Percentiles rank a stretch among this genome's conserved stretches.
These are phyloP conservation scores for Paraleonurus japonicus DNA, from an alignment of 257 asterid genomes.

Conservation along the genomic window DNA sequence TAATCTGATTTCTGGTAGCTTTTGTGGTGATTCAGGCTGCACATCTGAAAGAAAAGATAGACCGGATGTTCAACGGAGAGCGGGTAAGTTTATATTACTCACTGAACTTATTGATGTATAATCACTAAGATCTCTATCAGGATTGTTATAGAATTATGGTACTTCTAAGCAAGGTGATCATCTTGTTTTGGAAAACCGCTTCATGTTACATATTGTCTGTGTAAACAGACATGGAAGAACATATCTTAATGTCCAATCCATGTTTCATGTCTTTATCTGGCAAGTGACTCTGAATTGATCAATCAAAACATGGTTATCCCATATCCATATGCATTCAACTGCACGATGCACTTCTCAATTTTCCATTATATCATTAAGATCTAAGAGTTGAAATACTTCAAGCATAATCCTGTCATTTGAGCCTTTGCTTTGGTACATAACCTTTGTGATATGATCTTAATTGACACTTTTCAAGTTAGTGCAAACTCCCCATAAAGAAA, in stretches of 20 bases:
- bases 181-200: conserved; percentile 3
- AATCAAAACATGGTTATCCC: conserved; percentile 18
- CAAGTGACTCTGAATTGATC: neutral
- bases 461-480: neutral
- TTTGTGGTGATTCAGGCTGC: conserved; percentile 76
- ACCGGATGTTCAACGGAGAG: conserved; percentile 87
- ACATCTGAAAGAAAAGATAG: conserved; percentile 75
- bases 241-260: neutral
- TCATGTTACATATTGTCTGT: conserved; percentile 17
- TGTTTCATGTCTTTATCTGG: conserved; percentile 2
- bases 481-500: neutral
- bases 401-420: neutral
- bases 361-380: neutral
- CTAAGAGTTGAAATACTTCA: conserved; percentile 2
- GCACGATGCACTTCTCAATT: neutral
- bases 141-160: conserved; percentile 6
- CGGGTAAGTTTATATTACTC: conserved; percentile 50
- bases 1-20: conserved; percentile 25
- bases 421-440: conserved; percentile 1
- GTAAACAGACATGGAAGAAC: neutral
- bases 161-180: neutral
- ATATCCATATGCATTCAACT: conserved; percentile 8
- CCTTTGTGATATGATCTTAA: neutral
- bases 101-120: neutral
- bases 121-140: conserved; percentile 11